phyloP scores from a whole-genome alignment of 345 rosid species.

The Bruguiera gymnorhiza region DNA sequence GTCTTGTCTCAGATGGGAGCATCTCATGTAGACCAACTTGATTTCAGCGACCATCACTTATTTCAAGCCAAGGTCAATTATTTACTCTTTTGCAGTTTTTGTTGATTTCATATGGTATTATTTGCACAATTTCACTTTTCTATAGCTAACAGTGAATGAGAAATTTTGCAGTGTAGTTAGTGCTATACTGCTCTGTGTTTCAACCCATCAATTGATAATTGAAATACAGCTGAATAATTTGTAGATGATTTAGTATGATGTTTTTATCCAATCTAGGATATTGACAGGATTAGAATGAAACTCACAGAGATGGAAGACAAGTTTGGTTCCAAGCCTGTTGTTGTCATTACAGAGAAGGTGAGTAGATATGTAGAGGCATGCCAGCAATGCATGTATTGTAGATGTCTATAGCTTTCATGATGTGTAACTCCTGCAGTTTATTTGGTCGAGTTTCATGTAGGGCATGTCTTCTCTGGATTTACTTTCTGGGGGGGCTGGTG shows the following conservation, averaged over 20 bases:
- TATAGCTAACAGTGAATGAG: background rate
- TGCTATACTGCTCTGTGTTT: background rate
- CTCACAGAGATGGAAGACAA: constrained; percentile 47
- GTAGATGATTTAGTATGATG: background rate
- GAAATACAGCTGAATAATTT: background rate
- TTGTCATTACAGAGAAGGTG: constrained; percentile 76
- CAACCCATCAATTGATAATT: background rate
- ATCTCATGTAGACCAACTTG: constrained; percentile 50
- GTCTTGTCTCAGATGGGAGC: constrained; percentile 61
- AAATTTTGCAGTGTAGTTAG: background rate
- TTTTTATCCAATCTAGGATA: constrained; percentile 41
- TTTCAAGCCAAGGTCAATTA: constrained; percentile 43
- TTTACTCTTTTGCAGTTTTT: constrained; percentile 3
- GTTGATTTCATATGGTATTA: background rate
- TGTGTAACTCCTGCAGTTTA: background rate
- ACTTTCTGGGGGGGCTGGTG: background rate
- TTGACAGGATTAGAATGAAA: constrained; percentile 44
- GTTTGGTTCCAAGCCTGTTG: constrained; percentile 46
- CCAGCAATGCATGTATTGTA: background rate
- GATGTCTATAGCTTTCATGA: background rate
- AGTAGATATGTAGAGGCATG: constrained; percentile 4
- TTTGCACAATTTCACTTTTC: background rate
- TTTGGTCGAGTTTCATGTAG: background rate
- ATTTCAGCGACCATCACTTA: constrained; percentile 68
- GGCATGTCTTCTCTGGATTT: background rate